phyloP scores from a whole-genome alignment of 352 stramenopile genomes.

The Pythium sp. region DNA sequence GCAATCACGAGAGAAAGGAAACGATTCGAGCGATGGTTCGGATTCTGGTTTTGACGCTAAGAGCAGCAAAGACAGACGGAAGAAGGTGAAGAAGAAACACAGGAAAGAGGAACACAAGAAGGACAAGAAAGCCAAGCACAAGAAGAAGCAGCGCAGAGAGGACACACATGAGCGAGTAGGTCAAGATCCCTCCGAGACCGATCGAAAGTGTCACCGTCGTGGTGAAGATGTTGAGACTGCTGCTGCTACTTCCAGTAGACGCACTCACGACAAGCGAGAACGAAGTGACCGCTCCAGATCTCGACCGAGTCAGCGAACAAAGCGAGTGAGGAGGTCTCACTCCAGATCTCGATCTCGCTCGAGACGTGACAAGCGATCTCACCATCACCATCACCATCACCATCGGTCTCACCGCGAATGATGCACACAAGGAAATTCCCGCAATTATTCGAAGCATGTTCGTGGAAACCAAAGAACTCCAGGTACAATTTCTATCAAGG shows the following conservation, averaged over 20 bases:
- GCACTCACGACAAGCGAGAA: not conserved
- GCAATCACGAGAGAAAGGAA: conserved; percentile 9
- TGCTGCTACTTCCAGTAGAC: not conserved
- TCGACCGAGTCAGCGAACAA: not conserved
- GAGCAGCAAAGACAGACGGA: not conserved
- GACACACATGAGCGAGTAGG: not conserved
- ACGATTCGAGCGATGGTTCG: conserved; percentile 19
- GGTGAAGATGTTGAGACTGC: not conserved
- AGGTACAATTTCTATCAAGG: not conserved
- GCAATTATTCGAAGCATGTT: not conserved
- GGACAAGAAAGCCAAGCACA: not conserved
- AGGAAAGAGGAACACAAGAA: conserved; percentile 18
- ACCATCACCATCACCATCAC: conserved; percentile 1
- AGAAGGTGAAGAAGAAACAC: conserved; percentile 22
- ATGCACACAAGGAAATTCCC: not conserved
- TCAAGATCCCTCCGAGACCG: not conserved
- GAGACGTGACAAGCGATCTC: not conserved
- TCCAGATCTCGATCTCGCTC: conserved; percentile 1
- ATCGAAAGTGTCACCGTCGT: not conserved
- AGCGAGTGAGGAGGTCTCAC: conserved; percentile 2
- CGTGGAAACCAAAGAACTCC: not conserved
- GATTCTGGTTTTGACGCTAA: conserved; percentile 24
- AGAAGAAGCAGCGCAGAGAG: not conserved
- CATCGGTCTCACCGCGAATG: not conserved
- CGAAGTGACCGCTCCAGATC: not conserved